Percentiles rank a stretch among this genome's conserved stretches.
These are phyloP conservation scores for Fusarium sacchari DNA, from an alignment of 2,329 filamentous ascomycete species.

Conservation along the genomic window DNA sequence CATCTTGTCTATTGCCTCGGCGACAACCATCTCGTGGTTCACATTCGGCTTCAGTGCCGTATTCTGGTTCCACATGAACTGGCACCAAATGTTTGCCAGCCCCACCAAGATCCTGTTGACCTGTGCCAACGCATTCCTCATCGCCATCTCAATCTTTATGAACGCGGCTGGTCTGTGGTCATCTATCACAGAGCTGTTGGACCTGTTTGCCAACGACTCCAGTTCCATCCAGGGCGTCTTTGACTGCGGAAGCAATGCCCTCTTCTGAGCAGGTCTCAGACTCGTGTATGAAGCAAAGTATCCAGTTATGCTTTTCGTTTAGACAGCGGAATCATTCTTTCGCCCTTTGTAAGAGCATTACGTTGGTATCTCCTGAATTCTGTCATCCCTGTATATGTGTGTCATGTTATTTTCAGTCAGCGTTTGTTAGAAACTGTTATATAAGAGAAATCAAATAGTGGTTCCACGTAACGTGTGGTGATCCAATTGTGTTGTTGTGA, in stretches of 20 bases:
- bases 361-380: slow-evolving; percentile 6
- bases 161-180: slow-evolving; percentile 51
- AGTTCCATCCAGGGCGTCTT: slow-evolving; percentile 47
- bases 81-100: slow-evolving; percentile 44
- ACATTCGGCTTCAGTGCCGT: slow-evolving; percentile 51
- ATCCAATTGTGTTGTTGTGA: slow-evolving; percentile 25
- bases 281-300: slow-evolving; percentile 10
- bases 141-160: slow-evolving; percentile 48
- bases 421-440: slow-evolving; percentile 38
- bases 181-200: slow-evolving; percentile 46
- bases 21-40: slow-evolving; percentile 51
- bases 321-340: slow-evolving; percentile 27
- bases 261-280: slow-evolving; percentile 43
- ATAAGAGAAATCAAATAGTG: slow-evolving; percentile 43
- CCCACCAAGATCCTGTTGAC: slow-evolving; percentile 45
- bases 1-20: slow-evolving; percentile 50
- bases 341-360: slow-evolving; percentile 28
- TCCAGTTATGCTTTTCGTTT: slow-evolving; percentile 25
- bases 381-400: slow-evolving; percentile 38
- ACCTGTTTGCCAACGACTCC: slow-evolving; percentile 44
- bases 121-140: slow-evolving; percentile 46
- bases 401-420: slow-evolving; percentile 37
- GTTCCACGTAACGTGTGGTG: slow-evolving; percentile 31
- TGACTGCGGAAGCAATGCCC: slow-evolving; percentile 48
- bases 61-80: slow-evolving; percentile 52